Conservation (phyloP, 768 basidiomycete species). For the Calvatia gigantea region DNA sequence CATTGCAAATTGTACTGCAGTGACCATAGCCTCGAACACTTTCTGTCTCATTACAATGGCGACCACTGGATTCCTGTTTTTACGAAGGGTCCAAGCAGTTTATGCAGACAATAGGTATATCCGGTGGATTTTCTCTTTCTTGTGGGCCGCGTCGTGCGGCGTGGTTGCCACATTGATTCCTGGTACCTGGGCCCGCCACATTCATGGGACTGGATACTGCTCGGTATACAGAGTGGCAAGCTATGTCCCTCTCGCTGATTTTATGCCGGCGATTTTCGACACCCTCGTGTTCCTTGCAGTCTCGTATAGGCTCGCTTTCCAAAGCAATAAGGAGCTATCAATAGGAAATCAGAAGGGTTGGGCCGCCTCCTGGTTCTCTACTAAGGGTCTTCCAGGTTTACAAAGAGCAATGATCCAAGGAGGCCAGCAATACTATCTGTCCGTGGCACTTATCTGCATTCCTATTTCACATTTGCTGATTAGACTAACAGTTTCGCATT, state of each 20-base stretch:
- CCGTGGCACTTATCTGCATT: too few species aligned
- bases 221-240: conserved; percentile 19
- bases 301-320: conserved; percentile 22
- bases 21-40: background rate
- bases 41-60: background rate
- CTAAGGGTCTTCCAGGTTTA: conserved; percentile 20
- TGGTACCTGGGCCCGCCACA: conserved; percentile 17
- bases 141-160: conserved; percentile 14
- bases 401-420: conserved; percentile 23
- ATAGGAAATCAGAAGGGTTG: conserved; percentile 8
- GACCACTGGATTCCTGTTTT: background rate
- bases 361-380: conserved; percentile 17
- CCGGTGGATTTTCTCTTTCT: background rate
- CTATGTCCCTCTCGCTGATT: conserved; percentile 20
- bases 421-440: conserved; percentile 32
- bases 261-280: conserved; percentile 24
- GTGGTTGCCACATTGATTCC: conserved; percentile 17
- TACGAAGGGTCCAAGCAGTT: background rate
- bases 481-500: too few species aligned
- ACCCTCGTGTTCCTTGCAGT: conserved; percentile 32
- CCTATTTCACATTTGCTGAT: too few species aligned
- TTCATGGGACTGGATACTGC: conserved; percentile 30
- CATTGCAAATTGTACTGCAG: background rate
- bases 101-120: background rate
- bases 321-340: conserved; percentile 8